Base-by-base conservation (phyloP, 2,329 filamentous ascomycete species). In the Fusarium domesticum region DNA sequence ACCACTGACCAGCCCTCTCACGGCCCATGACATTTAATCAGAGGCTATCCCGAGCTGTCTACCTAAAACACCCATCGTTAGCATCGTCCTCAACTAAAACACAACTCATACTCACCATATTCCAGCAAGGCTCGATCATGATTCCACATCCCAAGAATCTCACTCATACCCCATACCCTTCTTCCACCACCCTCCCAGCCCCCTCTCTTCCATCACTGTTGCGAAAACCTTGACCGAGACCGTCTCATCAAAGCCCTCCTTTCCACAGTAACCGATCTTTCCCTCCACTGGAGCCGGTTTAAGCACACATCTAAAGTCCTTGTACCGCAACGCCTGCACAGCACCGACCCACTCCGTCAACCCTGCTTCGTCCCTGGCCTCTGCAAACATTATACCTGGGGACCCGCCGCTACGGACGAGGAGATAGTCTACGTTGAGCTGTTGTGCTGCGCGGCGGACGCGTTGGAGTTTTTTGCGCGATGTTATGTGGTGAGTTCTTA, bases 401-500 rank as follows among this genome's bases (percentile, higher is more conserved):
- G 77, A 77, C 2, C 82, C 80, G 10, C 86, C 85, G 50, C 77
- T 82, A 18, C 85, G 78, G 1, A 89, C 70, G 4, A 90, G 69
- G 2, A 85, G 79, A 43, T 50, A 58, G 52, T 78, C 84, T 39
- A 83, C 77, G 43, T 81, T 69, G 53, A 78, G 71, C 36, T 77
- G 71, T 23, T 78, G 73, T 6, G 84, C 81, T 4, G 79, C 76
- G 63, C 85, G 84, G 39, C 74, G 79, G 17, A 91, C 73, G 43
- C 67, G 68, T 6, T 70, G 67, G 1, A 77, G 67, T 61, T 91
- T 91, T 62, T 89, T 89, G 52, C 85, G 83, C 0, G 84, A 89
- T 4, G 85, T 90, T 60, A 91, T 89, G 64, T 91, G 87, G 56
- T 91, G 87, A 0, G 87, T 91, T 40, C 85, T 79, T 48, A 91